Percentiles rank a stretch among this genome's conserved stretches.
Evolutionary conservation across 2,329 filamentous ascomycete species (phyloP).

Genomic region (Balansia obtecta): DNA sequence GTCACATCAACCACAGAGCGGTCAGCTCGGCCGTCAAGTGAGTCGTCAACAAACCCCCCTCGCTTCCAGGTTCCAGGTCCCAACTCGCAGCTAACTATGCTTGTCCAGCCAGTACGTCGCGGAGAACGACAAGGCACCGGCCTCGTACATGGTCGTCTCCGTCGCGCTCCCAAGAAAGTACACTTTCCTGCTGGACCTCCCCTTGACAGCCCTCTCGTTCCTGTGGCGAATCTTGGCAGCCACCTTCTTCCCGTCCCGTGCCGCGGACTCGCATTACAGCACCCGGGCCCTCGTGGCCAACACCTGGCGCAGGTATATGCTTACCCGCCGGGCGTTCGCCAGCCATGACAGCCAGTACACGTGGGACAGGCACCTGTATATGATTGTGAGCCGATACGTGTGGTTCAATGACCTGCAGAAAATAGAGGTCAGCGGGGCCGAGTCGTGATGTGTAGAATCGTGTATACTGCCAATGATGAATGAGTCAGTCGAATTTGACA

Average conservation of each 20-base stretch:
- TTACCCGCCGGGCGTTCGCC: constrained; percentile 23
- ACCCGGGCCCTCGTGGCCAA: constrained; percentile 23
- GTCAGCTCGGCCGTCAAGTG: constrained; percentile 26
- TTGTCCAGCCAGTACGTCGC: constrained; percentile 15
- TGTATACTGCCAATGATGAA: no score
- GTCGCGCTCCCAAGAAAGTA: constrained; percentile 25
- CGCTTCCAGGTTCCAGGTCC: not conserved
- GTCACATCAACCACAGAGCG: constrained; percentile 27
- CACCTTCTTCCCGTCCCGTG: constrained; percentile 9
- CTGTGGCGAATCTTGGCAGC: constrained; percentile 11
- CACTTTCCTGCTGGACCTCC: constrained; percentile 23
- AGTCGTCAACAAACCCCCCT: not conserved
- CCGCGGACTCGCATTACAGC: constrained; percentile 8
- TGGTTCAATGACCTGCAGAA: constrained; percentile 23
- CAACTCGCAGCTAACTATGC: not conserved
- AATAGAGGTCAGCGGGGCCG: constrained; percentile 3
- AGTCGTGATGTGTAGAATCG: not conserved
- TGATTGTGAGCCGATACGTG: constrained; percentile 26
- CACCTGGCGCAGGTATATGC: constrained; percentile 22
- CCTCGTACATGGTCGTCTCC: constrained; percentile 23
- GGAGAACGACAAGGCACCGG: constrained; percentile 17
- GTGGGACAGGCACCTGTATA: constrained; percentile 27
- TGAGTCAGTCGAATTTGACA: not conserved
- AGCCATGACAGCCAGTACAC: constrained; percentile 27
- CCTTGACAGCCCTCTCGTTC: constrained; percentile 25